Evolutionary conservation across 2,329 filamentous ascomycete genomes (phyloP), one percentile per base, ranked within the genome.

Genomic region (Microsporum ferrugineum): DNA sequence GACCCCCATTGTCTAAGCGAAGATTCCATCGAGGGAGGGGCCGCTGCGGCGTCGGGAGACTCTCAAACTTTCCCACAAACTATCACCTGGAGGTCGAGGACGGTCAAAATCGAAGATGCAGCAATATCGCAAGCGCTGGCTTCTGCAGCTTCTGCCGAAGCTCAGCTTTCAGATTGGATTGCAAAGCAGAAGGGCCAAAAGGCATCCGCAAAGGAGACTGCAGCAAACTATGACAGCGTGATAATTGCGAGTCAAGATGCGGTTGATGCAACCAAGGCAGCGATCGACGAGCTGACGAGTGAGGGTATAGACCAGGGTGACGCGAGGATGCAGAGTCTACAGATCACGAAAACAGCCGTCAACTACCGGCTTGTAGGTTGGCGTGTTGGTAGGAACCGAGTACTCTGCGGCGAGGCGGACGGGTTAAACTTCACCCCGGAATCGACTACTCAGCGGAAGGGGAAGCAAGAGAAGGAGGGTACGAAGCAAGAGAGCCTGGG

Each of bases 341-440:
- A 96, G 66, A 88, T 99, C 62, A 95, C 91, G 2, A 87, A 88
- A 63, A 95, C 95, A 0, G 91, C 92, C 1, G 89, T 97, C 61
- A 95, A 94, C 73, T 97, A 95, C 72, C 89, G 89, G 66, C 84
- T 96, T 74, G 88, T 99, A 61, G 91, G 89, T 70, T 97, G 91
- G 91, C 84, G 94, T 72, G 89, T 97, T 65, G 92, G 92, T 31
- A 86, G 94, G 56, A 97, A 99, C 73, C 82, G 94, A 60, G 87
- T 96, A 0, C 78, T 99, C 64, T 89, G 90, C 58, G 91, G 92
- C n/a, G 78, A 83, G 5, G 81, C 88, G 60, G 92, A 97, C 67
- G 92, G 92, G 2, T 81, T 89, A 14, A 43, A 5, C 14, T 36
- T 55, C 73, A 81, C 0, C 79, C 84, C 62, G 74, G 78, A 33